These are phyloP conservation scores for Suillus subluteus DNA, from an alignment of 768 basidiomycete species.

Conservation along the genomic window DNA sequence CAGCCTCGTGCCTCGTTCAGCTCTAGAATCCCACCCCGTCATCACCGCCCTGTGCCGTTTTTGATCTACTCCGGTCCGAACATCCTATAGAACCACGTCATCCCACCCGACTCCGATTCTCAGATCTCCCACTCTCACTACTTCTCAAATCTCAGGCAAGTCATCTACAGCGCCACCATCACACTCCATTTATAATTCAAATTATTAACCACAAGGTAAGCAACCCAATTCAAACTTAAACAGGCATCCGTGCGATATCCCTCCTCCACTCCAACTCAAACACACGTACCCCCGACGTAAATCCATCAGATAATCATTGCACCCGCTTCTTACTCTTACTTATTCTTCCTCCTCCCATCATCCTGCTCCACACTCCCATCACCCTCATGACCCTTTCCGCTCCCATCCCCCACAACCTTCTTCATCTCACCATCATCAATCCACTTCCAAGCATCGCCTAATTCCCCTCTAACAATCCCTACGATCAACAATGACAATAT, in stretches of 20 bases:
- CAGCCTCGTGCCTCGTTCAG: not conserved
- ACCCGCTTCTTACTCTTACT: conserved; percentile 22
- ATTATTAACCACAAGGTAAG: not conserved
- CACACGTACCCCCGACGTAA: no score
- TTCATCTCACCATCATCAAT: conserved; percentile 47
- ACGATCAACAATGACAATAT: conserved; percentile 69
- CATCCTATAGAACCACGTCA: not conserved
- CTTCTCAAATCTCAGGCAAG: not conserved
- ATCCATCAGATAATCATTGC: not conserved
- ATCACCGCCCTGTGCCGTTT: not conserved
- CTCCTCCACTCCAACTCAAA: not conserved
- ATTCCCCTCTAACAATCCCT: conserved; percentile 66
- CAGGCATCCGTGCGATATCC: not conserved
- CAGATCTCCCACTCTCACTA: not conserved
- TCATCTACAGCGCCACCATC: conserved; percentile 7
- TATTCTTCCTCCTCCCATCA: conserved; percentile 18
- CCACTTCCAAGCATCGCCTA: conserved; percentile 74
- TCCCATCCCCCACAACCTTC: conserved; percentile 9
- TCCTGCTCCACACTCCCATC: conserved; percentile 16
- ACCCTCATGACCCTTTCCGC: conserved; percentile 15
- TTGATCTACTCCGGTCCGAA: not conserved
- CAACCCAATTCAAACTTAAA: not conserved
- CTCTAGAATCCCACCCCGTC: conserved; percentile 1
- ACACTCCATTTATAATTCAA: not conserved
- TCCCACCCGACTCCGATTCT: not conserved